Conservation (phyloP, 225 moss, liverwort and hornwort genomes). For the Polytrichum formosum region DNA sequence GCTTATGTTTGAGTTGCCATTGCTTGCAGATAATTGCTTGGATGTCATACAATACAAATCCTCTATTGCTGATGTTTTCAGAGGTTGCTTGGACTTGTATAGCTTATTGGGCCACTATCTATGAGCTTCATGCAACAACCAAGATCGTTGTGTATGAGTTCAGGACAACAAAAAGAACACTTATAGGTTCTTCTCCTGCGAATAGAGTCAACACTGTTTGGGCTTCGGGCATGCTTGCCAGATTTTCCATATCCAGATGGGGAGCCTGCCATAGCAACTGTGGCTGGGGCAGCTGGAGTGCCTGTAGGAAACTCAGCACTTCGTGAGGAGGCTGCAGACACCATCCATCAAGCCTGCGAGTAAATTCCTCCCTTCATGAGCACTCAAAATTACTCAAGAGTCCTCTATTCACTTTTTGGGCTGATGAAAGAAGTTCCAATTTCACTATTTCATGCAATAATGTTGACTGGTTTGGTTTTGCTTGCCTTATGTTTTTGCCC, state of each 20-base stretch:
- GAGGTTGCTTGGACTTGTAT: no score
- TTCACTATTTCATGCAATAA: no score
- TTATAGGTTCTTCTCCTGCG: slow-evolving; percentile 68
- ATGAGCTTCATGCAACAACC: slow-evolving; percentile 8
- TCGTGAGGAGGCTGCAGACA: slow-evolving; percentile 66
- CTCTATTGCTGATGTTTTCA: no score
- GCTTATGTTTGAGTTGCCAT: no score
- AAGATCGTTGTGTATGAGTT: slow-evolving; percentile 20
- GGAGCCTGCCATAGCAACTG: slow-evolving; percentile 21
- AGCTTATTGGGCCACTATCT: no score
- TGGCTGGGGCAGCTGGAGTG: slow-evolving; percentile 61
- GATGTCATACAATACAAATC: no score
- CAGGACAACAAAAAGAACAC: slow-evolving; percentile 73
- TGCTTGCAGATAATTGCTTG: no score
- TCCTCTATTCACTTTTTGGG: no score
- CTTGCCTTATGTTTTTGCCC: no score
- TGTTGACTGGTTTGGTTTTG: no score
- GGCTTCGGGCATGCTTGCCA: slow-evolving; percentile 68
- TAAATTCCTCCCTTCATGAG: slow-evolving; percentile 16
- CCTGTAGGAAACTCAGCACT: slow-evolving; percentile 45
- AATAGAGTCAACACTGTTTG: slow-evolving; percentile 56
- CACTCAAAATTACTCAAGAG: no score
- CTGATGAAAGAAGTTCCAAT: no score
- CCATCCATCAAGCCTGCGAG: slow-evolving; percentile 71
- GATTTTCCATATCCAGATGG: slow-evolving; percentile 45